Evolutionary conservation across 371 early-diverging fungal genomes (phyloP), one percentile per base, ranked within the genome.

Genomic region (Lichtheimia corymbifera): DNA sequence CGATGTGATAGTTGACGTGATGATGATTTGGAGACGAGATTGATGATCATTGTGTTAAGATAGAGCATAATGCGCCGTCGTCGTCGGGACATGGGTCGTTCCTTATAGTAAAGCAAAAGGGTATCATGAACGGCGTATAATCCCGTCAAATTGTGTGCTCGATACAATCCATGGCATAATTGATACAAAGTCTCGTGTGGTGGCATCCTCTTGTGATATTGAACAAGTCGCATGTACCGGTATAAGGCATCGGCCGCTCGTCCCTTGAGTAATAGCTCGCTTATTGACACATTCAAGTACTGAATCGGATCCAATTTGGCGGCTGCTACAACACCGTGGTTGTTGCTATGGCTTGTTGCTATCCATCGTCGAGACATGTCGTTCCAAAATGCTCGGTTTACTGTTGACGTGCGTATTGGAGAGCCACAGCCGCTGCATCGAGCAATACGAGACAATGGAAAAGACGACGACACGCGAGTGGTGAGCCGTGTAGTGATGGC

Each of bases 71-170:
- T 30, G 17, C 63, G 68, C 7, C 50, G 14, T 30, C 35, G 47
- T 17, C 68, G 56, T n/a, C 42, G 50, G 1, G 68, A 63, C 30
- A 51, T 51, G n/a, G 50, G 49, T 17, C 41, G 20, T 25, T 53
- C 20, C 27, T 40, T 49, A 44, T 58, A 55, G 22, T 60, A 56
- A 14, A 57, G 11, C 11, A 55, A 30, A 25, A 67, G 57, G 64
- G 63, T 61, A 60, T 63, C 64, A 47, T 67, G 68, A 13, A 67
- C 22, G 14, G 53, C 57, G 15, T 63, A 63, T 14, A 67, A 17
- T 9, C 68, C 68, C 22, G 22, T 43, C 22, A 67, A 49, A 41
- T 67, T 55, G n/a, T 47, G 27, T 42, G 50, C 14, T 50, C 25
- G 53, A 24, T 67, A 67, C 22, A 67, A 55, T 5, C 40, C 51